Evolutionary conservation across 257 asterid genomes (phyloP), one percentile per base, ranked within the genome.

Genomic region (Plectranthus barbatus): DNA sequence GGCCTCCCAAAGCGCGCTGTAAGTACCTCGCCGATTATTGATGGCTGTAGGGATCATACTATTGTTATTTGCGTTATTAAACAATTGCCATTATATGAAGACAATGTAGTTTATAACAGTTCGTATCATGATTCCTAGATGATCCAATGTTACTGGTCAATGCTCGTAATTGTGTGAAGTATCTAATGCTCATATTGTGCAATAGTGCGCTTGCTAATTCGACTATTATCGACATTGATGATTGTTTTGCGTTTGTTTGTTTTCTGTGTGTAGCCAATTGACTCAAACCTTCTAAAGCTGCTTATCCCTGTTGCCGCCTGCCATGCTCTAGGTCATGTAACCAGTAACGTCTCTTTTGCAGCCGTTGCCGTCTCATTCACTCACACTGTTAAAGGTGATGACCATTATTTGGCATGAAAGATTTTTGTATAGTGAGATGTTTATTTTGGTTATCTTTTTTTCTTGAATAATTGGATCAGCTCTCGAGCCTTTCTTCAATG

Each of bases 1-100:
- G 98, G 96, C 45, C 96, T 91, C 52, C 97, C 96, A n/a, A 91
- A 91, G 82, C 80, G 97, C 74, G 97, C 97, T 60, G 97, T 91
- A 83, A 91, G 93, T 80, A 20, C 14, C 64, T 48, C n/a, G 14
- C 63, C 17, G 14, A 56, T 55, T 51, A 51, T 54, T 18, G 20
- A 56, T 56, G 33, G 17, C 4, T 31, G 24, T 34, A 18, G 47
- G 31, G 31, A 56, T 56, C 46, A 56, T 56, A 3, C 26, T 15
- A 19, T 26, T 17, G 15, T 56, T 36, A 18, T 4, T 9, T 34
- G n/a, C 0, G 9, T 21, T 34, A 33, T 55, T 17, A 13, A 55
- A 26, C 6, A 26, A 54, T 19, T 14, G 57, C 36, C 57, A 24
- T 34, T 13, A 55, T 20, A 15, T 9, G 4, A 15, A 1, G 26